Evolutionary conservation across 345 rosid species (phyloP).

Genomic region (Moricandia moricandioides): DNA sequence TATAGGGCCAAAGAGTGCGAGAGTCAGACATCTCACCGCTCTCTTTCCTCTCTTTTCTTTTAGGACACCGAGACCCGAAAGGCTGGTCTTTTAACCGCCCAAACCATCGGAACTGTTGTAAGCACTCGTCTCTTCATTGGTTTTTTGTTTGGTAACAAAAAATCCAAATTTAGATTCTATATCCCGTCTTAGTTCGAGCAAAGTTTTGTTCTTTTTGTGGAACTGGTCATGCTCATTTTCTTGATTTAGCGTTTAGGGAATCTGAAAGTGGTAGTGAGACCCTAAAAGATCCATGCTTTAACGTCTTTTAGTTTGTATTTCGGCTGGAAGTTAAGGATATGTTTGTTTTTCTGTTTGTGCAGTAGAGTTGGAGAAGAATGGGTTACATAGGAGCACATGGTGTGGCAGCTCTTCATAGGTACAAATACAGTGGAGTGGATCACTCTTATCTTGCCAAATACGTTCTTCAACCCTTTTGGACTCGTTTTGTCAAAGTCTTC

Average conservation of each 20-base stretch:
- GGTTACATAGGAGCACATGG: constrained; percentile 93
- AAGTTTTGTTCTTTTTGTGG: constrained; percentile 11
- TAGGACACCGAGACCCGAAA: constrained; percentile 12
- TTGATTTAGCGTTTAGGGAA: neutral
- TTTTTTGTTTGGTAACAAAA: neutral
- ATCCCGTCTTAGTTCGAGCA: constrained; percentile 1
- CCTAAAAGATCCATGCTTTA: constrained; percentile 24
- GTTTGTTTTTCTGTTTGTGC: neutral
- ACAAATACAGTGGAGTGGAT: constrained; percentile 95
- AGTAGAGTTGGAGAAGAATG: constrained; percentile 42
- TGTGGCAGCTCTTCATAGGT: constrained; percentile 70
- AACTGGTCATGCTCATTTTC: constrained; percentile 2
- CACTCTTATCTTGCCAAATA: constrained; percentile 85
- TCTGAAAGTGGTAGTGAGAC: neutral
- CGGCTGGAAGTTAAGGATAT: neutral
- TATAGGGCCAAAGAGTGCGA: constrained; percentile 10
- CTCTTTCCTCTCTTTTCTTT: constrained; percentile 1
- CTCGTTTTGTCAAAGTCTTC: constrained; percentile 73
- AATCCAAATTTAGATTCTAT: neutral
- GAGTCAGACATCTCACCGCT: neutral
- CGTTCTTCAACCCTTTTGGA: constrained; percentile 94
- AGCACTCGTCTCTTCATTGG: constrained; percentile 17
- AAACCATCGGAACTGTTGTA: constrained; percentile 21
- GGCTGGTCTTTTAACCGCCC: neutral
- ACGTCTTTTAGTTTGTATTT: constrained; percentile 3